Conservation (phyloP, 441 rosid species). For the Capsella rubella region DNA sequence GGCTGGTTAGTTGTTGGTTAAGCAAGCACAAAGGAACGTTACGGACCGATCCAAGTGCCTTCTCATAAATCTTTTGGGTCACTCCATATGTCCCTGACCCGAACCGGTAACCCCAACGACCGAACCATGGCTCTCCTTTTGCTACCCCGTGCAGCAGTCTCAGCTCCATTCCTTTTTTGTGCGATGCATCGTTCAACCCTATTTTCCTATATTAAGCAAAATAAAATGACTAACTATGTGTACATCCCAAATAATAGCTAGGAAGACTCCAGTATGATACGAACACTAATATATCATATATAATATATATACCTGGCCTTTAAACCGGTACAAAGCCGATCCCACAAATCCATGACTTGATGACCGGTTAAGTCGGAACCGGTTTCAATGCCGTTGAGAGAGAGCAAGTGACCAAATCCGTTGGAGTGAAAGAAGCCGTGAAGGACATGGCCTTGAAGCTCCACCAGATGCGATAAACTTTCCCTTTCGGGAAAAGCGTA, state of each 20-base stretch:
- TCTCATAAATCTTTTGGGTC: conserved; percentile 63
- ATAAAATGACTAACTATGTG: background rate
- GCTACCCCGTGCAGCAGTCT: conserved; percentile 78
- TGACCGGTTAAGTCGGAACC: conserved; percentile 74
- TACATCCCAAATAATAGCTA: background rate
- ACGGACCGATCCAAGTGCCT: conserved; percentile 75
- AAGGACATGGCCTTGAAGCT: conserved; percentile 63
- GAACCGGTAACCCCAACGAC: conserved; percentile 82
- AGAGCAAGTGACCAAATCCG: conserved; percentile 87
- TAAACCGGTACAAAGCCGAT: conserved; percentile 74
- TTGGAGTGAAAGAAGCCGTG: conserved; percentile 89
- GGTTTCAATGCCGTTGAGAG: conserved; percentile 67
- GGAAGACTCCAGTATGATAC: background rate
- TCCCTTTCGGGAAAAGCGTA: conserved; percentile 41
- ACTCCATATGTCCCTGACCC: conserved; percentile 79
- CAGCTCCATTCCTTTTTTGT: conserved; percentile 77
- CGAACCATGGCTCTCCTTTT: conserved; percentile 80
- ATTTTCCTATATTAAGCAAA: conserved; percentile 61
- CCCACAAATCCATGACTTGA: conserved; percentile 88
- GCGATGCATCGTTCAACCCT: conserved; percentile 71
- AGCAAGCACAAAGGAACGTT: conserved; percentile 66
- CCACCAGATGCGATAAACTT: conserved; percentile 53
- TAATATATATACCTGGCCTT: conserved; percentile 84
- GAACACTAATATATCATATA: conserved; percentile 1
- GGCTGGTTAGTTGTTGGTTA: conserved; percentile 50